These are phyloP conservation scores for Aspergillus luchuensis DNA, from an alignment of 2,329 filamentous ascomycete species.

Conservation along the genomic window DNA sequence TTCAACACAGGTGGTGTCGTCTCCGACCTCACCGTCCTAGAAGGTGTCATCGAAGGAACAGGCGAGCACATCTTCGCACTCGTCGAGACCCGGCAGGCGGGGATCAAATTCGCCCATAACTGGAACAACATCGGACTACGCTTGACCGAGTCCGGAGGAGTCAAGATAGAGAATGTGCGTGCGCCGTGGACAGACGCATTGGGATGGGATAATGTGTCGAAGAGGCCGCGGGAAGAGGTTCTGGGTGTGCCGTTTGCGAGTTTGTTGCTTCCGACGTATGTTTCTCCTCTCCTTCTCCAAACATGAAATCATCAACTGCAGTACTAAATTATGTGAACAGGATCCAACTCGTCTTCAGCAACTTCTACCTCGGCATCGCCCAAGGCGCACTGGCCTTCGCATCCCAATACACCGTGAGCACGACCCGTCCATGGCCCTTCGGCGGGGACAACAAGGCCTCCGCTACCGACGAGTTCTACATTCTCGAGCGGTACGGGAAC, in stretches of 20 bases:
- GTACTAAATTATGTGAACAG: constrained; percentile 26
- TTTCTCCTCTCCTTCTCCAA: neutral
- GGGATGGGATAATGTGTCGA: constrained; percentile 58
- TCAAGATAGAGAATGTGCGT: constrained; percentile 60
- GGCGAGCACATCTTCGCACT: constrained; percentile 65
- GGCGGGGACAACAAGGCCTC: constrained; percentile 64
- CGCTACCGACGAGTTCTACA: constrained; percentile 65
- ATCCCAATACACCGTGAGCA: constrained; percentile 57
- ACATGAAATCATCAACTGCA: too few relatives aligned
- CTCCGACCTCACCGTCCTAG: constrained; percentile 66
- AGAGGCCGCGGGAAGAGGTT: constrained; percentile 54
- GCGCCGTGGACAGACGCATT: constrained; percentile 64
- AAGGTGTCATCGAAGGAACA: constrained; percentile 62
- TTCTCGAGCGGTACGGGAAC: constrained; percentile 65
- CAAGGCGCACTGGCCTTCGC: constrained; percentile 60
- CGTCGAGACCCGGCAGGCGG: constrained; percentile 59
- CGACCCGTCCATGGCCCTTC: constrained; percentile 65
- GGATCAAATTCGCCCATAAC: constrained; percentile 58
- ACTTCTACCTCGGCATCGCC: constrained; percentile 67
- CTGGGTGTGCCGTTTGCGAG: constrained; percentile 58
- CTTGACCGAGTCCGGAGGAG: constrained; percentile 64
- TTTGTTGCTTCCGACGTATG: constrained; percentile 61
- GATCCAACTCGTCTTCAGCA: constrained; percentile 67
- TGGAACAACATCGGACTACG: constrained; percentile 68
- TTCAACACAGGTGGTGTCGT: constrained; percentile 70